Percentiles rank a stretch among this genome's conserved stretches.
These are phyloP conservation scores for Zizania palustris DNA, from an alignment of 202 grass and related monocot genomes.

Conservation along the genomic window DNA sequence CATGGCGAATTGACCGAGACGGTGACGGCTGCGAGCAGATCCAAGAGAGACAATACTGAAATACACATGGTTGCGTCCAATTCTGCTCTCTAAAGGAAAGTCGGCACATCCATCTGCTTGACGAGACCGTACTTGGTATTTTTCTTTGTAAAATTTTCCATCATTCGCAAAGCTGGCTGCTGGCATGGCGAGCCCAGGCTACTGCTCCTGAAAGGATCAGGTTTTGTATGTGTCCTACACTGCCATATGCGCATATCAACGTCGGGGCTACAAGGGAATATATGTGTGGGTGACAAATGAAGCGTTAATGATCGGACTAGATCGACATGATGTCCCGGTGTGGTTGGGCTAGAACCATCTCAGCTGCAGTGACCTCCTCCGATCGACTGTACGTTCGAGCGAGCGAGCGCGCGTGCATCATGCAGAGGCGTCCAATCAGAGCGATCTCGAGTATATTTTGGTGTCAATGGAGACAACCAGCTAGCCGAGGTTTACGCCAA, in stretches of 20 bases:
- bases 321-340: slow-evolving; percentile 7
- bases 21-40: slow-evolving; percentile 36
- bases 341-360: slow-evolving; percentile 46
- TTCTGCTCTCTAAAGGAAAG: background rate
- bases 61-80: slow-evolving; percentile 7
- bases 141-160: background rate
- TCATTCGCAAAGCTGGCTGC: background rate
- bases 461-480: background rate
- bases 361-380: slow-evolving; percentile 31
- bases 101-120: slow-evolving; percentile 1
- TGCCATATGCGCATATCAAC: slow-evolving; percentile 19
- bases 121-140: background rate
- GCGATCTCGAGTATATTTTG: background rate
- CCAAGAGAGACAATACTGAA: slow-evolving; percentile 33
- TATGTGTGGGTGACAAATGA: slow-evolving; percentile 30
- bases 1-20: background rate
- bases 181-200: background rate
- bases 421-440: slow-evolving; percentile 18
- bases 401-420: background rate
- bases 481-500: background rate
- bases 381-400: background rate
- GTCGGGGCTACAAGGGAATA: slow-evolving; percentile 32
- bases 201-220: slow-evolving; percentile 44
- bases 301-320: slow-evolving; percentile 31
- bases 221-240: slow-evolving; percentile 29